Evolutionary conservation across 768 basidiomycete genomes (phyloP).

Genomic region (Serendipita sp.): DNA sequence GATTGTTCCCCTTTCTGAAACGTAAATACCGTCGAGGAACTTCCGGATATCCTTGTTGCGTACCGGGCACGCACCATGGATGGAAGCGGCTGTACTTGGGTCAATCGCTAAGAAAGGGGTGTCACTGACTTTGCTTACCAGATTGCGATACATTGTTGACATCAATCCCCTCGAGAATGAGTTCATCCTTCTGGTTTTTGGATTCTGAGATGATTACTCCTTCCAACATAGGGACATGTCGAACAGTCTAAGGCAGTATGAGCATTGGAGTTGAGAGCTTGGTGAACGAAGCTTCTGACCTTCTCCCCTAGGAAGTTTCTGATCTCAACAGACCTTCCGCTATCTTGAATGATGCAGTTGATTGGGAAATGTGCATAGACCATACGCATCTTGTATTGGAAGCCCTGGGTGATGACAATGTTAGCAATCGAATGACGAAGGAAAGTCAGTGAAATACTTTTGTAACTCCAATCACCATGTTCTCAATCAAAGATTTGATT

Average conservation of each 20-base stretch:
- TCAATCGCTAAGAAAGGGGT: neutral
- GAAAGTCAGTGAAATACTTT: slow-evolving; percentile 35
- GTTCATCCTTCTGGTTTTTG: slow-evolving; percentile 84
- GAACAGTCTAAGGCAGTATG: slow-evolving; percentile 45
- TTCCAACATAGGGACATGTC: slow-evolving; percentile 79
- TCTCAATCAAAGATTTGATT: slow-evolving; percentile 84
- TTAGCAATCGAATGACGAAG: neutral
- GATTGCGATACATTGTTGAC: slow-evolving; percentile 96
- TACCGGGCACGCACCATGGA: slow-evolving; percentile 91
- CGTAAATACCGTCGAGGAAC: slow-evolving; percentile 87
- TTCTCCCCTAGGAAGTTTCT: slow-evolving; percentile 93
- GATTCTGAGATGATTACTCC: slow-evolving; percentile 78
- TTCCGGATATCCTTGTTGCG: slow-evolving; percentile 99
- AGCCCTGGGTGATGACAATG: slow-evolving; percentile 42
- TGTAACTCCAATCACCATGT: slow-evolving; percentile 96
- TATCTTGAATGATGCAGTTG: slow-evolving; percentile 85
- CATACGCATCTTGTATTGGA: slow-evolving; percentile 99
- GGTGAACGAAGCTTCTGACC: slow-evolving; percentile 24
- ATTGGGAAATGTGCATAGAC: slow-evolving; percentile 99
- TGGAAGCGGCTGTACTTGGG: slow-evolving; percentile 56
- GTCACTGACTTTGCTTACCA: slow-evolving; percentile 26
- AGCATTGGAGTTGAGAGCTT: neutral
- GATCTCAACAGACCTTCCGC: slow-evolving; percentile 61
- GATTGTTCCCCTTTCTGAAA: slow-evolving; percentile 64
- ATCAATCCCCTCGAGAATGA: slow-evolving; percentile 88